Evolutionary conservation across 805 yeast genomes (phyloP).

Genomic region (Candida dendrica): DNA sequence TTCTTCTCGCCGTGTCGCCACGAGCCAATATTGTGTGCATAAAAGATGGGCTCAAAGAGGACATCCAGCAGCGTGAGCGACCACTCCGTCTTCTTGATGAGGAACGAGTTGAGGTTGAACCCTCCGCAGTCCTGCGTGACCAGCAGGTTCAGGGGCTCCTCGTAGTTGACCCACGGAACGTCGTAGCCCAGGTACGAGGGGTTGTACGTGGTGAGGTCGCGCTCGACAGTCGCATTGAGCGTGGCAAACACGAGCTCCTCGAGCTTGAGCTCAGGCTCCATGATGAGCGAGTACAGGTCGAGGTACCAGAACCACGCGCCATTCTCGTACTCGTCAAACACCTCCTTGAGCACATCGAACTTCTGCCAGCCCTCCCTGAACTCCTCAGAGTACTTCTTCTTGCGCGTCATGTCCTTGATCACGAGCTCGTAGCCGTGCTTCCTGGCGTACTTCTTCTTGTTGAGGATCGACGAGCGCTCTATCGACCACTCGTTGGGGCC

Average conservation of each 20-base stretch:
- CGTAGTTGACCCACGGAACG: slow-evolving; percentile 20
- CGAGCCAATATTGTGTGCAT: slow-evolving; percentile 31
- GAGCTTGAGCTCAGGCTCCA: slow-evolving; percentile 30
- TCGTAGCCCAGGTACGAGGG: slow-evolving; percentile 27
- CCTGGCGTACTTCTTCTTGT: slow-evolving; percentile 41
- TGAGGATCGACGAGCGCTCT: slow-evolving; percentile 39
- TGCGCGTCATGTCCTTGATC: slow-evolving; percentile 36
- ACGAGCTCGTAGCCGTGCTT: slow-evolving; percentile 42
- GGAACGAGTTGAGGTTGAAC: slow-evolving; percentile 32
- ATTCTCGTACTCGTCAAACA: slow-evolving; percentile 24
- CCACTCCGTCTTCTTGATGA: slow-evolving; percentile 32
- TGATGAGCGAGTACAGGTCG: slow-evolving; percentile 31
- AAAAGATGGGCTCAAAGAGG: slow-evolving; percentile 35
- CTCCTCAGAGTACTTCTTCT: slow-evolving; percentile 42
- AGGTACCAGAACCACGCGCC: slow-evolving; percentile 36
- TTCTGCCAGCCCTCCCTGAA: slow-evolving; percentile 41
- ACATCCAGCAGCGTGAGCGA: slow-evolving; percentile 28
- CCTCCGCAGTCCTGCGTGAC: slow-evolving; percentile 36
- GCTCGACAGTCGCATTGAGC: slow-evolving; percentile 20
- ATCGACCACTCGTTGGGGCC: slow-evolving; percentile 36
- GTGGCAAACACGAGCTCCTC: slow-evolving; percentile 28
- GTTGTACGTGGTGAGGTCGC: slow-evolving; percentile 29
- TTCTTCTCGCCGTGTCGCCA: slow-evolving; percentile 32
- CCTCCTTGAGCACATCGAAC: slow-evolving; percentile 27
- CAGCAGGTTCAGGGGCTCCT: slow-evolving; percentile 30